Base-by-base conservation (phyloP, 1,284 basidiomycete species). In the Cystobasidiaceae sp. region DNA sequence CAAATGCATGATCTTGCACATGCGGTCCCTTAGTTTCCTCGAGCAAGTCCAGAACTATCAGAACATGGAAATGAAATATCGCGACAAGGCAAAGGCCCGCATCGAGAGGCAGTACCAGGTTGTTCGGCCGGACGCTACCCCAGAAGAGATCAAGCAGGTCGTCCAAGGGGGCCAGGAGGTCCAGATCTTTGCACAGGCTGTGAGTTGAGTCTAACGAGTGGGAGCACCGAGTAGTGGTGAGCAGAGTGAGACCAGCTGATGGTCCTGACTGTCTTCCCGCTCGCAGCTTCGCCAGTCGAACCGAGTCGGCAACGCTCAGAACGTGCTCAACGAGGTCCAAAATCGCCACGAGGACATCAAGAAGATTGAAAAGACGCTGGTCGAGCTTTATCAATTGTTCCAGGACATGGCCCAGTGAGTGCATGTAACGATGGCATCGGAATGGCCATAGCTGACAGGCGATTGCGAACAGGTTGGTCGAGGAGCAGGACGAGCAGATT, bases 71-170 rank as follows among this genome's bases (percentile, higher is more conserved):
- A 88, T 92, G 77, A 86, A 90, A 74, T 90, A 90, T 77, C 86
- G 94, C 54, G 82, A 87, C 71, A 93, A 90, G 79, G 92, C 94
- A 79, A 92, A 91, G 78, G 88, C 91, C 75, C 83, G 93, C 51
- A 85, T 94, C 80, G 93, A 94, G 80, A 84, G 94, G 68, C 96
- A 98, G 79, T 93, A 88, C 81, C 90, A 87, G 79, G 97, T 98
- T 86, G 90, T 93, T 60, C 94, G 96, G 78, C 91, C 91, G 5
- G 85, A 90, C 73, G 90, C 93, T 3, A 87, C 89, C n/a, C 82
- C 84, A 3, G 86, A 90, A 63, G 92, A 97, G 76, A 81, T 97
- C 55, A 79, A 82, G 51, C 83, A 86, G 17, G 85, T 90, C 9
- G 84, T 90, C 25, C 80, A 81, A 68, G 82, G 85, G 58, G 89